Evolutionary conservation across 192 early-diverging fungal species (phyloP).

Genomic region (Glomus cerebriforme): DNA sequence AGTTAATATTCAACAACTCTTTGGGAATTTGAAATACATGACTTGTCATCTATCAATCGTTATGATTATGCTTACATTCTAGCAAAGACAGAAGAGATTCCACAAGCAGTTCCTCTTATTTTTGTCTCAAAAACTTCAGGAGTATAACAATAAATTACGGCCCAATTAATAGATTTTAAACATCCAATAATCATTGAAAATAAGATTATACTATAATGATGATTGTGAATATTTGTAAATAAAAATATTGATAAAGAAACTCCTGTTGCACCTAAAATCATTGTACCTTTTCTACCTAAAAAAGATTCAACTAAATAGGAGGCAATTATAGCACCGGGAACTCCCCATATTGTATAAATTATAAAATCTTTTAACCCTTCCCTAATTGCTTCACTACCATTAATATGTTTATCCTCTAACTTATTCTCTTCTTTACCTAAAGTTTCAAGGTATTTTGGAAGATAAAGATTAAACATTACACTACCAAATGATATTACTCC

Average conservation of each 20-base stretch:
- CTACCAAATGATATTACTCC: slow-evolving; percentile 73
- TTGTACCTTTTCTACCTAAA: slow-evolving; percentile 77
- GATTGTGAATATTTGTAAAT: slow-evolving; percentile 64
- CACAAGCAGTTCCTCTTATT: slow-evolving; percentile 77
- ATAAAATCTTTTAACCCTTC: slow-evolving; percentile 73
- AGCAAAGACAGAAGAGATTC: slow-evolving; percentile 73
- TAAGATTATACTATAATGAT: slow-evolving; percentile 53
- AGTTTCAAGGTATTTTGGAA: slow-evolving; percentile 73
- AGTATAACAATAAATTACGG: slow-evolving; percentile 86
- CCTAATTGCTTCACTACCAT: slow-evolving; percentile 31
- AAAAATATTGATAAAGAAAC: slow-evolving; percentile 64
- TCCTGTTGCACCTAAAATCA: slow-evolving; percentile 74
- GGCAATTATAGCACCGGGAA: slow-evolving; percentile 74
- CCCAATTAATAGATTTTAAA: slow-evolving; percentile 73
- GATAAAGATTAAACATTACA: slow-evolving; percentile 85
- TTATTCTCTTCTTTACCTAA: slow-evolving; percentile 26
- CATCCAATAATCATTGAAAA: slow-evolving; percentile 65
- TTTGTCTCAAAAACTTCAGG: slow-evolving; percentile 82
- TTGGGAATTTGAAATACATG: not conserved
- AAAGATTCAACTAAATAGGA: slow-evolving; percentile 69
- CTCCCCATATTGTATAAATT: slow-evolving; percentile 71
- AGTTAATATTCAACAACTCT: not conserved
- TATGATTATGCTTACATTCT: slow-evolving; percentile 52
- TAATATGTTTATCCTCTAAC: not conserved
- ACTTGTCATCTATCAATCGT: not conserved